Evolutionary conservation across 257 asterid genomes (phyloP).

Genomic region (Solanum lycopersicoides): DNA sequence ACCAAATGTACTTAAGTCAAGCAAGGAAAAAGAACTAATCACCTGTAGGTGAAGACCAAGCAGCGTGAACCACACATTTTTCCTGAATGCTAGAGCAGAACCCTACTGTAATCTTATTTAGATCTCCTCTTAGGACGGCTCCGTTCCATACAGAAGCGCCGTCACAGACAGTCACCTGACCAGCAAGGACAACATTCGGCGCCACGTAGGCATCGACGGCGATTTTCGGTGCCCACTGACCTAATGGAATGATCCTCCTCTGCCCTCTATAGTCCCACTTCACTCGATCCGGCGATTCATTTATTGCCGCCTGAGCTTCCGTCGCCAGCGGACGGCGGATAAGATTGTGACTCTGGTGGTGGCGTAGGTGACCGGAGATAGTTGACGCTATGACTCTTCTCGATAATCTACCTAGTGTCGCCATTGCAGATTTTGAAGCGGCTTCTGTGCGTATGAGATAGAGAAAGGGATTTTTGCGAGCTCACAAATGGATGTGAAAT

Average conservation of each 20-base stretch:
- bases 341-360: neutral
- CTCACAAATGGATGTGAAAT: neutral
- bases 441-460: neutral
- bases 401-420: constrained; percentile 51
- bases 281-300: constrained; percentile 61
- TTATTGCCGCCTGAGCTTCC: constrained; percentile 29
- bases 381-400: constrained; percentile 46
- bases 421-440: constrained; percentile 27
- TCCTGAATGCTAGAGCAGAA: constrained; percentile 88
- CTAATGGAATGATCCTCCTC: constrained; percentile 64
- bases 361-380: constrained; percentile 8
- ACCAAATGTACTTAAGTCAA: neutral
- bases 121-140: constrained; percentile 77
- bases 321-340: constrained; percentile 35
- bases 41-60: constrained; percentile 93
- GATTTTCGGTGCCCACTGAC: constrained; percentile 81
- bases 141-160: constrained; percentile 93
- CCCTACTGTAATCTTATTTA: constrained; percentile 73
- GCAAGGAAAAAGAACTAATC: neutral
- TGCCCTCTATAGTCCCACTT: constrained; percentile 95
- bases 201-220: constrained; percentile 97
- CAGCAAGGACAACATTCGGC: constrained; percentile 84
- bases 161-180: constrained; percentile 83
- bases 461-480: neutral
- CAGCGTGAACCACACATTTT: constrained; percentile 77